Evolutionary conservation across 2,329 filamentous ascomycete species (phyloP).

Genomic region (Aspergillus tamarii): DNA sequence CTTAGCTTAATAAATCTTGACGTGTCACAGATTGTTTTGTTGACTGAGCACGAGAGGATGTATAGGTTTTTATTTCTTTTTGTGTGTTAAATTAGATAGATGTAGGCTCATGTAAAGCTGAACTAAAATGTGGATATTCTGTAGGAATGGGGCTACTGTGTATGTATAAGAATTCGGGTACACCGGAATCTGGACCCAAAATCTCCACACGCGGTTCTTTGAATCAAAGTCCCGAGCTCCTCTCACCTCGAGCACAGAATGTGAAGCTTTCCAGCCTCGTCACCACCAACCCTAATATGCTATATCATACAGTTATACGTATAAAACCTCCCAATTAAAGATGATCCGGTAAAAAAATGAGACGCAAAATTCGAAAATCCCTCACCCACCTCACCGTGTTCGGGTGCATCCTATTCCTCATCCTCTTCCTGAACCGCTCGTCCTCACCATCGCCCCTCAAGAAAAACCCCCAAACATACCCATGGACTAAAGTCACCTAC

Average conservation of each 20-base stretch:
- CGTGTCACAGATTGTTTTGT: not conserved
- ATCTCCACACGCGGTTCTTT: not conserved
- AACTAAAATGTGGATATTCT: not conserved
- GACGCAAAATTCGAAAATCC: constrained; percentile 30
- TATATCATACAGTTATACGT: not conserved
- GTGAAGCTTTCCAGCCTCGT: not conserved
- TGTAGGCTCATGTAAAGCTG: not conserved
- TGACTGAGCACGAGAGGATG: too few relatives aligned
- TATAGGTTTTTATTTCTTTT: too few relatives aligned
- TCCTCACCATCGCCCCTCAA: constrained; percentile 15
- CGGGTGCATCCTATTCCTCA: constrained; percentile 34
- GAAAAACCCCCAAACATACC: constrained; percentile 36
- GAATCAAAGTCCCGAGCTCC: not conserved
- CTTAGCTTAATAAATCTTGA: not conserved
- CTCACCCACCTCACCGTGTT: constrained; percentile 43
- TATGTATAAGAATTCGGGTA: not conserved
- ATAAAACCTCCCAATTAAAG: not conserved
- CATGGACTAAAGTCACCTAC: constrained; percentile 51
- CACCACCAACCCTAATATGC: not conserved
- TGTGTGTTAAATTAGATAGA: too few relatives aligned
- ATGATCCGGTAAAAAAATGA: constrained; percentile 8
- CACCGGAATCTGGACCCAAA: not conserved
- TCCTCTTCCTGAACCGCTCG: constrained; percentile 43
- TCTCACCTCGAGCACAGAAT: not conserved
- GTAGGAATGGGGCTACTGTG: not conserved